Conservation (phyloP, 106 monocot genomes). For the Iris macrosiphon region DNA sequence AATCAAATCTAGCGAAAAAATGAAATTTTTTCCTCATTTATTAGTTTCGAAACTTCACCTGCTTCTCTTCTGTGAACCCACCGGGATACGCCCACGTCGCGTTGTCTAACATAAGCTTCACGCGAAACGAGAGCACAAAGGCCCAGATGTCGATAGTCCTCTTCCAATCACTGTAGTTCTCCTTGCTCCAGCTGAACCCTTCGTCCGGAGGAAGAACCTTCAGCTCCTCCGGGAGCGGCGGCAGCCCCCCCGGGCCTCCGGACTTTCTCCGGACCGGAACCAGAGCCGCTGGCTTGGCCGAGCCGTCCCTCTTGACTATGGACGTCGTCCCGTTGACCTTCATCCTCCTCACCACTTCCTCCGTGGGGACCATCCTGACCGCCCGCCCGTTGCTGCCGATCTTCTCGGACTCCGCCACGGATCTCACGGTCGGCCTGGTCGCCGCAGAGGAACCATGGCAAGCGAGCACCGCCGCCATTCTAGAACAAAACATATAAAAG, state of each 20-base stretch:
- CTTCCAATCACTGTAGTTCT: constrained; percentile 58
- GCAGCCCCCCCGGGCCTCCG: constrained; percentile 7
- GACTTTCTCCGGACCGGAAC: constrained; percentile 19
- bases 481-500: neutral
- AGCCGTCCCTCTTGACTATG: constrained; percentile 23
- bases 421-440: no score
- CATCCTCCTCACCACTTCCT: no score
- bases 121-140: constrained; percentile 56
- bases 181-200: constrained; percentile 73
- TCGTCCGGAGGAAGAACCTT: constrained; percentile 70
- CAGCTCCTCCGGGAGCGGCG: constrained; percentile 32
- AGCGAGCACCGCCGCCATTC: constrained; percentile 29
- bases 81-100: constrained; percentile 67
- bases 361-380: constrained; percentile 48
- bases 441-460: constrained; percentile 8
- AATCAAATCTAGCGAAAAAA: no score
- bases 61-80: constrained; percentile 75
- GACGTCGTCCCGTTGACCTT: constrained; percentile 29
- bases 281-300: no score
- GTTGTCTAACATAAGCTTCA: constrained; percentile 58
- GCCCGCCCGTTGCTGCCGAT: constrained; percentile 22
- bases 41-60: no score
- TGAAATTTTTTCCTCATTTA: no score
- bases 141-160: constrained; percentile 76
- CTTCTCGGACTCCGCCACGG: constrained; percentile 23